These are phyloP conservation scores for Strobilomyces confusus DNA, from an alignment of 768 basidiomycete species.

Conservation along the genomic window DNA sequence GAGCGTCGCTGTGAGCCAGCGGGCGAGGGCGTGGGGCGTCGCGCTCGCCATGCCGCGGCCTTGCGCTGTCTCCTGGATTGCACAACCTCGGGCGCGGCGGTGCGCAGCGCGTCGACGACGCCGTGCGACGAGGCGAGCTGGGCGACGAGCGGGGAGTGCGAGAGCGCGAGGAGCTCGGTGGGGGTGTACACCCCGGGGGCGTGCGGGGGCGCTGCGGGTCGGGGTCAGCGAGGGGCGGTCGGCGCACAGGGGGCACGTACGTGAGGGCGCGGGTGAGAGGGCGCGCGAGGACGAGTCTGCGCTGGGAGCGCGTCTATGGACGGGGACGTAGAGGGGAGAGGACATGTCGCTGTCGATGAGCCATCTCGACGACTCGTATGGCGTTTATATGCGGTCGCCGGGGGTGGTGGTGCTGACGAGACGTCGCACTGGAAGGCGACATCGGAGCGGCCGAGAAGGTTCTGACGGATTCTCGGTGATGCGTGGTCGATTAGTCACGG, in stretches of 20 bases:
- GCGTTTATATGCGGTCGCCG: background rate
- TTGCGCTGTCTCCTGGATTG: conserved; percentile 26
- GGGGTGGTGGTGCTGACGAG: background rate
- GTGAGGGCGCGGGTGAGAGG: conserved; percentile 1
- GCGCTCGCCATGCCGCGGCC: conserved; percentile 20
- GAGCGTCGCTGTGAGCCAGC: background rate
- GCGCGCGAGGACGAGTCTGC: background rate
- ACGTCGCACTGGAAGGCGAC: background rate
- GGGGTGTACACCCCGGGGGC: conserved; percentile 23
- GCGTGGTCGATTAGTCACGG: conserved; percentile 11
- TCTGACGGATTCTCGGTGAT: conserved; percentile 20
- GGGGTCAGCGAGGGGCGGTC: conserved; percentile 2
- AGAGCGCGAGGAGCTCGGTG: conserved; percentile 22
- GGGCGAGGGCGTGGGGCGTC: background rate
- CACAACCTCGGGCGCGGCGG: conserved; percentile 26
- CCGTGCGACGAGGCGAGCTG: background rate
- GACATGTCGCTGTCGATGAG: conserved; percentile 16
- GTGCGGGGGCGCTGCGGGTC: background rate
- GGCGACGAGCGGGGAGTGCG: conserved; percentile 21
- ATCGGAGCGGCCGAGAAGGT: conserved; percentile 9
- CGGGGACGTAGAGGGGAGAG: conserved; percentile 37
- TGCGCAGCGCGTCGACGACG: conserved; percentile 10
- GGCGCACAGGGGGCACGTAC: conserved; percentile 2
- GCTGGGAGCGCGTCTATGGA: conserved; percentile 34
- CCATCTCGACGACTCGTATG: too few species aligned